Conservation (phyloP, 1,284 basidiomycete genomes). For the Spongispora temasekensis region DNA sequence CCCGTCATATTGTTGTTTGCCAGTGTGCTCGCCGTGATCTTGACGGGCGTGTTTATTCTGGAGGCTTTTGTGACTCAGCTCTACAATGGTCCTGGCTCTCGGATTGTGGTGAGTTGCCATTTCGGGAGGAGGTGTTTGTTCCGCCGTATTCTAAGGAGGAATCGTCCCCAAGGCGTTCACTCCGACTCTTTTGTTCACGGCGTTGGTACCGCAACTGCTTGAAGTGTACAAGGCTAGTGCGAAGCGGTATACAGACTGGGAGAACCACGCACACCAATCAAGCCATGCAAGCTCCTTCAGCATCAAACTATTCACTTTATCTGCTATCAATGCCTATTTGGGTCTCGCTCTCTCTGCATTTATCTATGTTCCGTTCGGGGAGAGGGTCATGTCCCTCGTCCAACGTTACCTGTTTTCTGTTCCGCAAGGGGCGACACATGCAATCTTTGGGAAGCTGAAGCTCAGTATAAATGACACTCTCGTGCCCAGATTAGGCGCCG, state of each 20-base stretch:
- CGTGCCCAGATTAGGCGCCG: constrained; percentile 16
- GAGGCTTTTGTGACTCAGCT: constrained; percentile 86
- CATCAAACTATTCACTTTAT: constrained; percentile 89
- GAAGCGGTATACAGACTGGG: constrained; percentile 79
- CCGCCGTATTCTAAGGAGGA: background rate
- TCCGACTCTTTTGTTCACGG: constrained; percentile 85
- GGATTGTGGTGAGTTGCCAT: constrained; percentile 63
- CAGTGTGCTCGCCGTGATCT: constrained; percentile 63
- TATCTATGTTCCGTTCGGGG: constrained; percentile 91
- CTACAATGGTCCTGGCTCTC: constrained; percentile 85
- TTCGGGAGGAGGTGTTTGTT: background rate
- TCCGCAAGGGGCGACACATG: constrained; percentile 15
- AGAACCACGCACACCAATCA: constrained; percentile 85
- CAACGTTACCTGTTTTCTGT: constrained; percentile 47
- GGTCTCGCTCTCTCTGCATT: constrained; percentile 85
- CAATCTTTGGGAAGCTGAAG: constrained; percentile 26
- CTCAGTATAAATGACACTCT: constrained; percentile 28
- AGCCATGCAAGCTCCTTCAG: constrained; percentile 82
- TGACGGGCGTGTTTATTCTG: constrained; percentile 82
- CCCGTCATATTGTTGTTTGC: constrained; percentile 84
- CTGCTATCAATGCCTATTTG: constrained; percentile 87
- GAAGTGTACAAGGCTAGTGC: constrained; percentile 75
- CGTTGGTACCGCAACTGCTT: constrained; percentile 85
- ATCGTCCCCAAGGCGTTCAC: constrained; percentile 57
- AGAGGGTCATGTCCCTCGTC: constrained; percentile 69